A percentile compares a stretch with the other conserved stretches of the same genome.
These are phyloP conservation scores for Talaromyces albobiverticillius DNA, from an alignment of 2,329 filamentous ascomycete species.

Conservation along the genomic window DNA sequence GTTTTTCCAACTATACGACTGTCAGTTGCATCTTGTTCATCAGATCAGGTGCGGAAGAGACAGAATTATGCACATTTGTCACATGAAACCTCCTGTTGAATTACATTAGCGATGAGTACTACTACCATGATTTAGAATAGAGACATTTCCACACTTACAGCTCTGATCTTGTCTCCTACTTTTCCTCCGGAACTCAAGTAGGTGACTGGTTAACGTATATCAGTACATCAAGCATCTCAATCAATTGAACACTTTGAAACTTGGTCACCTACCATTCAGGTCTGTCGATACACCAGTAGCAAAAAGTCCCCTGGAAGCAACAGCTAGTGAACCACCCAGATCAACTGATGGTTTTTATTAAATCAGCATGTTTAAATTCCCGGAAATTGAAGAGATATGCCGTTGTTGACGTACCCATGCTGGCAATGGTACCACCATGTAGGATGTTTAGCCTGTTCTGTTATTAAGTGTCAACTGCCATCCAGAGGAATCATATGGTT, in stretches of 20 bases:
- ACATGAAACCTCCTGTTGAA: slow-evolving; percentile 55
- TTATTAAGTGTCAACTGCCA: slow-evolving; percentile 10
- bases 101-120: slow-evolving; percentile 18
- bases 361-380: not conserved
- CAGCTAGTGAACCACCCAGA: slow-evolving; percentile 63
- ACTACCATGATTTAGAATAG: not conserved
- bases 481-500: not conserved
- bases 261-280: slow-evolving; percentile 49
- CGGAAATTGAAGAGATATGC: no score
- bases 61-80: slow-evolving; percentile 56
- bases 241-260: not conserved
- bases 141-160: slow-evolving; percentile 34
- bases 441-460: slow-evolving; percentile 65
- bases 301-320: slow-evolving; percentile 63
- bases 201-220: slow-evolving; percentile 46
- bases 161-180: slow-evolving; percentile 58
- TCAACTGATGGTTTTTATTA: slow-evolving; percentile 47
- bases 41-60: not conserved
- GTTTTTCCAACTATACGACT: slow-evolving; percentile 58
- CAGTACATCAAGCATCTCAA: not conserved
- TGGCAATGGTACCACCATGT: slow-evolving; percentile 66
- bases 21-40: not conserved
- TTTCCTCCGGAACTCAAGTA: slow-evolving; percentile 64
- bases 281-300: slow-evolving; percentile 67
- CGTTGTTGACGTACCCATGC: slow-evolving; percentile 44